Base-by-base conservation (phyloP, 805 yeast genomes). In the Candida krabiensis region DNA sequence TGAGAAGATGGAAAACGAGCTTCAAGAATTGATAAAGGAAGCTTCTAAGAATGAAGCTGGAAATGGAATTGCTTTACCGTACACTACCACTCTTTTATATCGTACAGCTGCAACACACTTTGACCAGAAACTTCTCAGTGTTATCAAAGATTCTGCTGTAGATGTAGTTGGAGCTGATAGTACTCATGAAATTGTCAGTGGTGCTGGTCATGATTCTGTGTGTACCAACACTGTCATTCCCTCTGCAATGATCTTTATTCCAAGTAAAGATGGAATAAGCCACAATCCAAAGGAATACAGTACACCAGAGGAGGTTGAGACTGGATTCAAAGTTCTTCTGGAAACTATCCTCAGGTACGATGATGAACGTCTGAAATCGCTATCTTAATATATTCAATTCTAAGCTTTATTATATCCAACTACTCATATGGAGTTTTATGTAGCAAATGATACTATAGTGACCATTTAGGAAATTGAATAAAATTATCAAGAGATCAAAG, bases 141-240 rank as follows among this genome's bases (percentile, higher is more conserved):
- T 80, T 46, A 80, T 82, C 14, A 61, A 66, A 28, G 67, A 71
- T 16, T 66, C 83, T 14, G 80, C 87, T 1, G 44, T 52, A 14
- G 75, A 69, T 18, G 53, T 75, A 24, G 75, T 70, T 40, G 79
- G 80, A 1, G 59, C 62, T 18, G 70, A 64, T 2, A 55, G 67
- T 26, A 63, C 66, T 9, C 61, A 68, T 28, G 69, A 64, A 26
- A 78, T 80, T 36, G 70, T 72, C 31, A 75, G 83, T 47, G 88
- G 90, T 19, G 87, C 89, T 4, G 87, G 86, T 9, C 90, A 83
- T 48, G 90, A 83, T 53, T 78, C 86, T 6, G 79, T 86, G 49
- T 69, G 74, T 16, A 77, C 83, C 2, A 68, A 76, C 7, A 50
- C 63, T 5, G 66, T 69, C 31, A 72, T 76, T 28, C 89, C 90